Conservation (phyloP, 202 grass and related monocot species). For the Zoysia matrella region DNA sequence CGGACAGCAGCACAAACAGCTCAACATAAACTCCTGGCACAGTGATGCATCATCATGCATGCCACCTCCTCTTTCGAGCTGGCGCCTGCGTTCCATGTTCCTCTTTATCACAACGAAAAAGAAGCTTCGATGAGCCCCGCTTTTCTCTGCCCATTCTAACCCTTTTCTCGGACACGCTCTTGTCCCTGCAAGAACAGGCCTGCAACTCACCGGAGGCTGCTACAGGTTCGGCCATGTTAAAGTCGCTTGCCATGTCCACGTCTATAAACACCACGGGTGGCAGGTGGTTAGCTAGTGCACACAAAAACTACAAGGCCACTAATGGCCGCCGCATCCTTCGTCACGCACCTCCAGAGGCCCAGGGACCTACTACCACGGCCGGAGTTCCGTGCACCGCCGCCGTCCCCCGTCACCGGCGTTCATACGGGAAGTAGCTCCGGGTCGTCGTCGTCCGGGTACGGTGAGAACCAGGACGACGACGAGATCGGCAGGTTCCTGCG, state of each 20-base stretch:
- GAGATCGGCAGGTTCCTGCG: conserved; percentile 55
- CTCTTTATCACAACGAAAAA: conserved; percentile 41
- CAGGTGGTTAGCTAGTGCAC: neutral
- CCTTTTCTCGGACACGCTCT: neutral
- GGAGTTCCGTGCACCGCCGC: conserved; percentile 63
- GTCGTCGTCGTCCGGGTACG: conserved; percentile 17
- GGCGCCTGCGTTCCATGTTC: conserved; percentile 29
- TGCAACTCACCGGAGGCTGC: neutral
- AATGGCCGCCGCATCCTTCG: conserved; percentile 41
- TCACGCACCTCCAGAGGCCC: conserved; percentile 34
- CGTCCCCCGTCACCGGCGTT: conserved; percentile 65
- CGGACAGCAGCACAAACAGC: conserved; percentile 28
- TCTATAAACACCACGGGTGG: neutral
- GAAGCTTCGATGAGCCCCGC: neutral
- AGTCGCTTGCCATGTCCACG: neutral
- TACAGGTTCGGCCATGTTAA: neutral
- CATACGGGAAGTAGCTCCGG: conserved; percentile 43
- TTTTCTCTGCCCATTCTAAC: neutral
- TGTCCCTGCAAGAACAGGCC: conserved; percentile 10
- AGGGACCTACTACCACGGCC: conserved; percentile 44
- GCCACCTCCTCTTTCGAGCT: conserved; percentile 49
- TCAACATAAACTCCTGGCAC: conserved; percentile 29
- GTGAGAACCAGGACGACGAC: conserved; percentile 49
- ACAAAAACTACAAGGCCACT: neutral
- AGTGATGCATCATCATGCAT: conserved; percentile 52